These are phyloP conservation scores for Rhizopus delemar DNA, from an alignment of 371 early-diverging fungal species.

Conservation along the genomic window DNA sequence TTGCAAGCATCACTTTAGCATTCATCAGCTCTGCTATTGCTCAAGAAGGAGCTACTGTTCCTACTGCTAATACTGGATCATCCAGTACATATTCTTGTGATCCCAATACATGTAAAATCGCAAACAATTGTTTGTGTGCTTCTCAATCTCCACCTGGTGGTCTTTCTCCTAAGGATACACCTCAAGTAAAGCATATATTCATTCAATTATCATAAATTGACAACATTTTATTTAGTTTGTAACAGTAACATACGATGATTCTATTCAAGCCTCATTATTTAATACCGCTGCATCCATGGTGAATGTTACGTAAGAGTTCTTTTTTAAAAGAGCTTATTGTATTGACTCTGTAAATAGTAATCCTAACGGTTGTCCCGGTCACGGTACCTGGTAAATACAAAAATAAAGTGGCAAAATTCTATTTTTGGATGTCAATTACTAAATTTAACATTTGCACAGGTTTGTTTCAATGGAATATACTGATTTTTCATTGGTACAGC, in stretches of 20 bases:
- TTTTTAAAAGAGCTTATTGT: not conserved
- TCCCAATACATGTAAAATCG: constrained; percentile 54
- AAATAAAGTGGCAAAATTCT: constrained; percentile 11
- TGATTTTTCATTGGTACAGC: constrained; percentile 64
- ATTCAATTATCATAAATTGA: not conserved
- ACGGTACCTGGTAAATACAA: constrained; percentile 32
- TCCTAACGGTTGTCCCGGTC: constrained; percentile 67
- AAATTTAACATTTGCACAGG: constrained; percentile 25
- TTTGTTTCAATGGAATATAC: constrained; percentile 67
- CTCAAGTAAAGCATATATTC: constrained; percentile 40
- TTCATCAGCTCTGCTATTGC: not conserved
- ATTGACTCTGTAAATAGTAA: constrained; percentile 32
- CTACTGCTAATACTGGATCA: constrained; percentile 9
- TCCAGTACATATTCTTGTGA: constrained; percentile 54
- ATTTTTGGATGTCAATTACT: constrained; percentile 12
- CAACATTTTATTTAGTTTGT: constrained; percentile 47
- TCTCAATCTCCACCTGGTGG: constrained; percentile 61
- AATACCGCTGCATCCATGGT: constrained; percentile 40
- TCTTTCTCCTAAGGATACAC: constrained; percentile 55
- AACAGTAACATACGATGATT: constrained; percentile 70
- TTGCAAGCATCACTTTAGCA: not conserved
- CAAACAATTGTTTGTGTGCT: constrained; percentile 67
- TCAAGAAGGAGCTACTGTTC: constrained; percentile 24
- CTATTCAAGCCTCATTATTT: constrained; percentile 51
- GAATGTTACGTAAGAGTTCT: constrained; percentile 38